phyloP scores from a whole-genome alignment of 345 rosid genomes.

The Hypericum androsaemum region DNA sequence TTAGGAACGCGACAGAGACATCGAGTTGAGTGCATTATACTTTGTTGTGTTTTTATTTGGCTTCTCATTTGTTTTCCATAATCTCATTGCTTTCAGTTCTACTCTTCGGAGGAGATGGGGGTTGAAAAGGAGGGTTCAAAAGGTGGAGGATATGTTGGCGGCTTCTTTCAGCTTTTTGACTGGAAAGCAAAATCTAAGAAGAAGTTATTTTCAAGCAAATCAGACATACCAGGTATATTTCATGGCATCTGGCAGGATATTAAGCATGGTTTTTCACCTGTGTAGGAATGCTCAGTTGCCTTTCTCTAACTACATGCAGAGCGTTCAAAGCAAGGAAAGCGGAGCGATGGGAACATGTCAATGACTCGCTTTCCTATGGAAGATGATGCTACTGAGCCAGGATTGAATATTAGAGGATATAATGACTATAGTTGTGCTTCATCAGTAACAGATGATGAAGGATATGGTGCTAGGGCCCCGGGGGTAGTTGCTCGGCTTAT shows the following conservation, averaged over 20 bases:
- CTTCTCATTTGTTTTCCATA: too few species aligned
- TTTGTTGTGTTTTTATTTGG: too few species aligned
- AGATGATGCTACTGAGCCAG: conserved; percentile 51
- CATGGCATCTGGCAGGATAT: too few species aligned
- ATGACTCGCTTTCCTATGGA: conserved; percentile 44
- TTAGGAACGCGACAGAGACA: too few species aligned
- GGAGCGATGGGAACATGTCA: conserved; percentile 51
- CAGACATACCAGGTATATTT: conserved; percentile 50
- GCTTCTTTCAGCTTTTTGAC: conserved; percentile 82
- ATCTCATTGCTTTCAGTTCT: too few species aligned
- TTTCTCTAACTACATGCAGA: conserved; percentile 23
- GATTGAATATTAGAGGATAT: conserved; percentile 39
- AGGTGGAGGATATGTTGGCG: conserved; percentile 58
- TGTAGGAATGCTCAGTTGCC: too few species aligned
- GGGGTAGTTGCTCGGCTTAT: conserved; percentile 93
- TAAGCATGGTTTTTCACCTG: too few species aligned
- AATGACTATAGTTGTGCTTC: conserved; percentile 84
- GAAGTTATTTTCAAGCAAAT: conserved; percentile 75
- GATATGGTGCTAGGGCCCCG: conserved; percentile 65
- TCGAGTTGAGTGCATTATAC: too few species aligned
- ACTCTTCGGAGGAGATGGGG: conserved; percentile 33
- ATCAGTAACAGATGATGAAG: conserved; percentile 85
- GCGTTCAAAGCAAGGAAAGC: conserved; percentile 51
- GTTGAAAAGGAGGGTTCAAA: conserved; percentile 51
- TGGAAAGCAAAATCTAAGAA: conserved; percentile 94